Percentiles rank a stretch among this genome's conserved stretches.
phyloP scores from a whole-genome alignment of 371 early-diverging fungal species.

The Syncephalastrum sp. region DNA sequence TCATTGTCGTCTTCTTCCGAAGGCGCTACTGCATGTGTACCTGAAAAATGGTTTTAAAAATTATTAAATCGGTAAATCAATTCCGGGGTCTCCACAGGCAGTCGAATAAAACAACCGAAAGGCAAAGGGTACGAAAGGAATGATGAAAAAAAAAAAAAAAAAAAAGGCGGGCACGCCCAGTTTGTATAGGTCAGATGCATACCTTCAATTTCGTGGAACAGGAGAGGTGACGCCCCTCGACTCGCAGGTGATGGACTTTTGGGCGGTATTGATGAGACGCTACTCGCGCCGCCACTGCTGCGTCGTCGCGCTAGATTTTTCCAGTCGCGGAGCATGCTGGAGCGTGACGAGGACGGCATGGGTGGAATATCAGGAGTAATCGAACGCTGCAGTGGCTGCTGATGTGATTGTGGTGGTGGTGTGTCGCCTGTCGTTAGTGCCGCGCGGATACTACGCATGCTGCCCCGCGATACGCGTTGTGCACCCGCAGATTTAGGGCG shows the following conservation, averaged over 20 bases:
- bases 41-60: not conserved
- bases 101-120: no score
- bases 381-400: not conserved
- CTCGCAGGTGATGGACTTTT: conserved; percentile 1
- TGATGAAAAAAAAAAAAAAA: no score
- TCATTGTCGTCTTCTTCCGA: not conserved
- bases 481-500: conserved; percentile 22
- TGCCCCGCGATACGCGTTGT: conserved; percentile 16
- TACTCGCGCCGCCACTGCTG: conserved; percentile 15
- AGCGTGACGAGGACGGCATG: conserved; percentile 34
- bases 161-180: no score
- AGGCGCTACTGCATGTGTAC: conserved; percentile 2
- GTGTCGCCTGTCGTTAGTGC: conserved; percentile 6
- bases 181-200: no score
- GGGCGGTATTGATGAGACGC: not conserved
- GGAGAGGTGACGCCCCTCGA: no score
- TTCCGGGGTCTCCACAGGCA: not conserved
- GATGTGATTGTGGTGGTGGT: not conserved
- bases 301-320: conserved; percentile 33
- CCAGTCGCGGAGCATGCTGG: conserved; percentile 34
- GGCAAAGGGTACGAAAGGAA: no score
- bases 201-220: no score
- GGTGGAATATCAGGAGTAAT: conserved; percentile 17
- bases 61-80: not conserved
- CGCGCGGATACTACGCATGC: conserved; percentile 18